Evolutionary conservation across 139 green algal species (phyloP).

Genomic region (Dunaliella primolecta): DNA sequence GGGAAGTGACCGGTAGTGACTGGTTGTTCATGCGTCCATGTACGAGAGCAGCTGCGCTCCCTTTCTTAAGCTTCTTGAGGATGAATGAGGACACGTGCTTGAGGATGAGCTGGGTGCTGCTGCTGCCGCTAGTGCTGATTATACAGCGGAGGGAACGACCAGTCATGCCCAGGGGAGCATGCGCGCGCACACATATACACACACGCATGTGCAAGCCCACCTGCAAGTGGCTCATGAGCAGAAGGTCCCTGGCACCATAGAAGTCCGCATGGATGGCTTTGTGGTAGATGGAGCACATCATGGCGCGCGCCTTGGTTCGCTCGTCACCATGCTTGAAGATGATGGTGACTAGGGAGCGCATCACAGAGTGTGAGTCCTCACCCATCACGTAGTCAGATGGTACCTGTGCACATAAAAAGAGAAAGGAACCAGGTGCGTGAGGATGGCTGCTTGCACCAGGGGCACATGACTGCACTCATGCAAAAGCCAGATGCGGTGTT

Average conservation of each 20-base stretch:
- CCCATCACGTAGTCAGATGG: slow-evolving; percentile 73
- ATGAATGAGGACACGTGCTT: too few species aligned
- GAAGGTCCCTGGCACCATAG: slow-evolving; percentile 84
- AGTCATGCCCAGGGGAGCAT: too few species aligned
- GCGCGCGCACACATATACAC: not conserved
- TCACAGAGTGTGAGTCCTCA: slow-evolving; percentile 51
- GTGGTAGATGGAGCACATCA: slow-evolving; percentile 96
- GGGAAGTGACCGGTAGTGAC: too few species aligned
- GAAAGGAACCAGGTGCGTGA: slow-evolving; percentile 7
- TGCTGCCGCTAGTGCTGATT: too few species aligned
- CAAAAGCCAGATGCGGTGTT: too few species aligned
- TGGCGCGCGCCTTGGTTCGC: slow-evolving; percentile 92
- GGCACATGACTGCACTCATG: too few species aligned
- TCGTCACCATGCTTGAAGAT: slow-evolving; percentile 94
- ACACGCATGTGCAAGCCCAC: slow-evolving; percentile 26
- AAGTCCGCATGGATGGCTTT: slow-evolving; percentile 89
- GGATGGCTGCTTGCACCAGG: too few species aligned
- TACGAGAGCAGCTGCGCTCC: too few species aligned
- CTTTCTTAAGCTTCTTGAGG: too few species aligned
- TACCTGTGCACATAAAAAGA: slow-evolving; percentile 32
- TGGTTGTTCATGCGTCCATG: too few species aligned
- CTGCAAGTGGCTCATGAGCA: slow-evolving; percentile 96
- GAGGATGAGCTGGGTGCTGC: too few species aligned
- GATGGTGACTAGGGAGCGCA: slow-evolving; percentile 58
- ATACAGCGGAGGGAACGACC: too few species aligned